Evolutionary conservation across 169 alveolate genomes (phyloP).

Genomic region (Plasmodium vivax): DNA sequence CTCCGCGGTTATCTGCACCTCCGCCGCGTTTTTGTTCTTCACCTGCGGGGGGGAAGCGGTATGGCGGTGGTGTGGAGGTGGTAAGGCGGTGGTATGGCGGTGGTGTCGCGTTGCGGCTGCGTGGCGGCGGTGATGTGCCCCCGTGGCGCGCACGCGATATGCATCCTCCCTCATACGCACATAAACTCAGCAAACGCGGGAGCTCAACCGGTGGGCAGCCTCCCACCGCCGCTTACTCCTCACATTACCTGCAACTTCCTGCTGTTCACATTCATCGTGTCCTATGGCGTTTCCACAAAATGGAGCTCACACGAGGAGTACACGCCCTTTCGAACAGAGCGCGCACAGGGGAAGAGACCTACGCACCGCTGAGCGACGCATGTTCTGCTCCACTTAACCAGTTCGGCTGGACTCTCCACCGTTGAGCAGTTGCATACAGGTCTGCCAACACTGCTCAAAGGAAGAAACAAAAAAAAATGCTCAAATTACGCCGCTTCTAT

Average conservation of each 20-base stretch:
- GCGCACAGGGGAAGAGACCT: not conserved
- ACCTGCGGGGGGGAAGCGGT: constrained; percentile 79
- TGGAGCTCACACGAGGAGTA: not conserved
- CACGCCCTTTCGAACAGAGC: not conserved
- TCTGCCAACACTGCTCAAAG: not conserved
- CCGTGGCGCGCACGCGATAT: not conserved
- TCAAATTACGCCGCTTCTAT: not conserved
- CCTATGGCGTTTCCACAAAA: not conserved
- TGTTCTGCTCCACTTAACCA: not conserved
- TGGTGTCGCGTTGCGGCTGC: too few relatives aligned
- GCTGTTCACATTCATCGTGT: constrained; percentile 44
- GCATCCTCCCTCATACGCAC: not conserved
- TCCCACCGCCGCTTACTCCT: not conserved
- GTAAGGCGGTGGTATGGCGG: too few relatives aligned
- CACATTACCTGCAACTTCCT: constrained; percentile 58
- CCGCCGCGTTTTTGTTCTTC: constrained; percentile 97
- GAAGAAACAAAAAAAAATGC: not conserved
- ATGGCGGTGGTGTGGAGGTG: not conserved
- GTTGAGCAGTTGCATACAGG: not conserved
- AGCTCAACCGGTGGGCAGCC: not conserved
- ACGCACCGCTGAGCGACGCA: not conserved
- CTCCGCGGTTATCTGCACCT: constrained; percentile 98
- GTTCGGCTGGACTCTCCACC: not conserved
- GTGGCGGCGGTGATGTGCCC: not conserved
- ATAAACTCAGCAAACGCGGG: not conserved